Conservation (phyloP, 441 rosid genomes). For the Mallotus repandus region DNA sequence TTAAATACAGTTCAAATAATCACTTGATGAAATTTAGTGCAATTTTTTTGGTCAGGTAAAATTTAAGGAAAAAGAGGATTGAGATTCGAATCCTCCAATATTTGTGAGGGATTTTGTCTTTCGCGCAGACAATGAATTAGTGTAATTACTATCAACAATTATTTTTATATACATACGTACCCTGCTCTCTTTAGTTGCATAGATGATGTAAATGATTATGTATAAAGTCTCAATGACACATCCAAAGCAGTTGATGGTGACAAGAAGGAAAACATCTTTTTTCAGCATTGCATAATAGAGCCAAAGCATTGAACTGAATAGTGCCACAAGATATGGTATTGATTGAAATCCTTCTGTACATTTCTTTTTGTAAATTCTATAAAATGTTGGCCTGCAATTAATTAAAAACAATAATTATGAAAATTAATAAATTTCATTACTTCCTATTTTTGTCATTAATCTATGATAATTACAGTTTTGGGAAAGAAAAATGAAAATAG, state of each 20-base stretch:
- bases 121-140: too few relatives aligned
- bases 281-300: slow-evolving; percentile 70
- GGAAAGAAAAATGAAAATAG: background rate
- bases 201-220: slow-evolving; percentile 57
- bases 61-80: too few relatives aligned
- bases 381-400: slow-evolving; percentile 65
- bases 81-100: too few relatives aligned
- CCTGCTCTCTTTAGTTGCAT: slow-evolving; percentile 49
- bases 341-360: slow-evolving; percentile 75
- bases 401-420: background rate
- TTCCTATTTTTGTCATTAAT: too few relatives aligned
- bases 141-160: too few relatives aligned
- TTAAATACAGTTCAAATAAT: background rate
- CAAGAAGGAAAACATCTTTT: slow-evolving; percentile 50
- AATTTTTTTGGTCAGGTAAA: too few relatives aligned
- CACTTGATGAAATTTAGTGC: too few relatives aligned
- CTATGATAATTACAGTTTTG: too few relatives aligned
- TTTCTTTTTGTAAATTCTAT: slow-evolving; percentile 58
- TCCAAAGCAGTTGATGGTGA: slow-evolving; percentile 83
- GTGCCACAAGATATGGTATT: slow-evolving; percentile 73
- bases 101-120: too few relatives aligned
- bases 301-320: slow-evolving; percentile 90
- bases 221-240: slow-evolving; percentile 64
- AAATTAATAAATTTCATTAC: too few relatives aligned
- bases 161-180: slow-evolving; percentile 28